Evolutionary conservation across 768 basidiomycete genomes (phyloP).

Genomic region (Lepiota brunneoincarnata): DNA sequence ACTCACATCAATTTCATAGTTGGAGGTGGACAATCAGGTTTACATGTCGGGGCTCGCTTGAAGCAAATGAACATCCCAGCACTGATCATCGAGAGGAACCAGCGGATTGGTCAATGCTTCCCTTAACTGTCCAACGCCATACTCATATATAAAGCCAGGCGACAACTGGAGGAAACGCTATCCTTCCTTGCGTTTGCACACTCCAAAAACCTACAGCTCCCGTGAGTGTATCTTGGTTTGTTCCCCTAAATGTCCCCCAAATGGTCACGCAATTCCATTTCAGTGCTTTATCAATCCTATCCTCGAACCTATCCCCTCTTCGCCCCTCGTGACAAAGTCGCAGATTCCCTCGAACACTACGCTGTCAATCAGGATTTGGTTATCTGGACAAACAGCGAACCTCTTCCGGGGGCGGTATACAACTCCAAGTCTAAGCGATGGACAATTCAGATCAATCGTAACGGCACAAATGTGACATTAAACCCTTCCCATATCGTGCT

Average conservation of each 20-base stretch:
- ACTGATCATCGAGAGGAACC: too few species aligned
- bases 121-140: constrained; percentile 33
- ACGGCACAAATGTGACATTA: too few species aligned
- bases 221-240: constrained; percentile 10
- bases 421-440: constrained; percentile 23
- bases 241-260: too few species aligned
- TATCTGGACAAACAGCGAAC: constrained; percentile 37
- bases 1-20: too few species aligned
- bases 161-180: constrained; percentile 44
- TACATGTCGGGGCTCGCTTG: too few species aligned
- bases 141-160: constrained; percentile 35
- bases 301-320: constrained; percentile 39
- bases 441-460: too few species aligned
- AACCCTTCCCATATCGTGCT: too few species aligned
- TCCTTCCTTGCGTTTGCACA: constrained; percentile 39
- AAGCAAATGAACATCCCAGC: too few species aligned
- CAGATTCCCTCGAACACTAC: constrained; percentile 44
- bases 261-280: background rate
- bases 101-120: constrained; percentile 11
- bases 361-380: constrained; percentile 36
- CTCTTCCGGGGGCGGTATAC: constrained; percentile 31
- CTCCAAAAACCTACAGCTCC: constrained; percentile 13
- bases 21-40: too few species aligned
- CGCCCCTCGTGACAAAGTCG: constrained; percentile 39
- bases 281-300: constrained; percentile 38